Evolutionary conservation across 139 green algal species (phyloP).

Genomic region (Zygnema cylindricum): DNA sequence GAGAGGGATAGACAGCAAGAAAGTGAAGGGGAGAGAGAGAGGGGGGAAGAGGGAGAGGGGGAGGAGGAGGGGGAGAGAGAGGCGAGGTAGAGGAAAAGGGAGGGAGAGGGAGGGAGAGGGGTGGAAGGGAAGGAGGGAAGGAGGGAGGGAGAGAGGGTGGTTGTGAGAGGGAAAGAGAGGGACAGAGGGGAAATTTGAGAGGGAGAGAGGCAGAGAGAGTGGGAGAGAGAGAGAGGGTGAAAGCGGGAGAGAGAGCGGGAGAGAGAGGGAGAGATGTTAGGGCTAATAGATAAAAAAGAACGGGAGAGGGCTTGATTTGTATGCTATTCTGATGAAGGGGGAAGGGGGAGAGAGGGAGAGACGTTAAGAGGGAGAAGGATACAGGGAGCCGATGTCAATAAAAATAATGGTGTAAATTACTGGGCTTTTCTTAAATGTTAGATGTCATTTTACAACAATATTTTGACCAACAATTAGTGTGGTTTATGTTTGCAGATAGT

Average conservation of each 20-base stretch:
- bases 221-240: neutral
- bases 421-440: neutral
- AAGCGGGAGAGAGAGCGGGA: neutral
- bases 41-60: conserved; percentile 28
- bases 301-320: too few relatives aligned
- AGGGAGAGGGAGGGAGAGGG: neutral
- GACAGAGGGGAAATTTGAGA: neutral
- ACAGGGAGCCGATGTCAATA: neutral
- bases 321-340: too few relatives aligned
- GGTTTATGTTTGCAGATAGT: neutral
- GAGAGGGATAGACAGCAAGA: neutral
- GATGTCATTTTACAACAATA: neutral
- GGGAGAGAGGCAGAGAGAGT: neutral
- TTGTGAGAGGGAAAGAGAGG: neutral
- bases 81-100: neutral
- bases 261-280: neutral
- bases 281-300: too few relatives aligned
- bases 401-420: neutral
- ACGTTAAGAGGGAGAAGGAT: neutral
- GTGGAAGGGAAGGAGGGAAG: neutral
- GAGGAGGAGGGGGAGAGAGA: neutral
- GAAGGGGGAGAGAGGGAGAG: neutral
- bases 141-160: neutral
- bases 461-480: neutral
- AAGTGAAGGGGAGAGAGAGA: neutral